phyloP scores from a whole-genome alignment of 441 rosid genomes.

The Macaranga tanarius region DNA sequence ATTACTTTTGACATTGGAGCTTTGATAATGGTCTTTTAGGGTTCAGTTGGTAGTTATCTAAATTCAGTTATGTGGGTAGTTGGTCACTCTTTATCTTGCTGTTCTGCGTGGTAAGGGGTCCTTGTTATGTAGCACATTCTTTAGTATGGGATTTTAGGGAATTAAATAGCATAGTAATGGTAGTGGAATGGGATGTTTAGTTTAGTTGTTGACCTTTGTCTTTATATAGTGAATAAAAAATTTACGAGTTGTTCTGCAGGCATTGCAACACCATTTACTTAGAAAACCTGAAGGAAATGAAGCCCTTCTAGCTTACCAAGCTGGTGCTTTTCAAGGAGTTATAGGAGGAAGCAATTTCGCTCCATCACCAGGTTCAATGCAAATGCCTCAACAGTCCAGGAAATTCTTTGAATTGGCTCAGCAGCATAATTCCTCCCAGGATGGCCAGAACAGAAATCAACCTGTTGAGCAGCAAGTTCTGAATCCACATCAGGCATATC shows the following conservation, averaged over 20 bases:
- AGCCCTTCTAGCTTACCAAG: conserved; percentile 73
- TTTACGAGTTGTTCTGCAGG: conserved; percentile 26
- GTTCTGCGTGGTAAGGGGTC: neutral
- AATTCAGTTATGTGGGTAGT: neutral
- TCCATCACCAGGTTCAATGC: conserved; percentile 73
- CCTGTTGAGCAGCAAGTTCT: conserved; percentile 71
- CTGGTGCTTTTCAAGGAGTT: conserved; percentile 68
- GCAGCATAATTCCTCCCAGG: conserved; percentile 63
- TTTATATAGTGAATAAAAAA: too few species aligned
- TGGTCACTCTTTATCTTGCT: neutral
- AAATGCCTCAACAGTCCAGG: conserved; percentile 78
- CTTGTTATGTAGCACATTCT: neutral
- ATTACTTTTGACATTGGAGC: neutral
- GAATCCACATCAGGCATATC: conserved; percentile 89
- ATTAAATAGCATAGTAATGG: neutral
- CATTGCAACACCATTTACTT: conserved; percentile 62
- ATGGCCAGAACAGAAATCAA: conserved; percentile 59
- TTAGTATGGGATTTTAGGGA: neutral
- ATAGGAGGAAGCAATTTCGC: conserved; percentile 69
- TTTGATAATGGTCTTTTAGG: neutral
- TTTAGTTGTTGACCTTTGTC: too few species aligned
- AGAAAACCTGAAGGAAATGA: conserved; percentile 85
- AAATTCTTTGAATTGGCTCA: conserved; percentile 78
- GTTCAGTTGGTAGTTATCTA: neutral
- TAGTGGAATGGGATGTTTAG: neutral